Evolutionary conservation across 352 stramenopile genomes (phyloP), one percentile per base, ranked within the genome.

Genomic region (Aphanomyces stellatus): DNA sequence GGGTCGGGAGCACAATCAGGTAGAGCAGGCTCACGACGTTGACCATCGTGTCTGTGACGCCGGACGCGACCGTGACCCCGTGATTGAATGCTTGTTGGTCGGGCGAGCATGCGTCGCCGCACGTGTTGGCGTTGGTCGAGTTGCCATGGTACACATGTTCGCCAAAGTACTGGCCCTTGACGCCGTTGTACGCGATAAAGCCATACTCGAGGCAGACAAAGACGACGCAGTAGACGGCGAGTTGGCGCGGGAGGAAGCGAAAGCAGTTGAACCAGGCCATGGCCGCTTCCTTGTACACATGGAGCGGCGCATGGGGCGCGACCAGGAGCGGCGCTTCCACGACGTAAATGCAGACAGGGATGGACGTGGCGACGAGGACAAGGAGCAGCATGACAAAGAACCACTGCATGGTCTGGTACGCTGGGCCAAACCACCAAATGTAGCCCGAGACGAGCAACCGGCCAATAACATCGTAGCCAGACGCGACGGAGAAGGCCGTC

Each of bases 91-190:
- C 64, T 8, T 70, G 51, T 68, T 87, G 80, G 13, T 62, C 60
- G 2, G 69, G 17, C 0, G 71, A 74, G 28, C 79, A 85, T 24
- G 49, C 22, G 33, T 22, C 17, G 24, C 62, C 65, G 46, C 80
- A 88, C 19, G 74, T 65, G 51, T 86, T 77, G 7, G 80, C 80
- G 5, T 75, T 74, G 1, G 72, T 75, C 4, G 80, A 71, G 27
- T 80, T 74, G 3, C 80, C 80, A 7, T 66, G 70, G 25, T 79
- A 82, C 11, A 88, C 80, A 41, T 80, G 75, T 22, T 85, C 75
- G 2, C 78, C 78, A 42, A 87, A 88, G 61, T 86, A 87, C 53
- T 88, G 80, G 0, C 78, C 78, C 57, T 87, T 88, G 65, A 77
- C 85, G 48, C 78, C 80, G 37, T 82, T 85, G 66, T 88, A 88